Conservation (phyloP, 179 eudicot genomes). For the Silene vulgaris region DNA sequence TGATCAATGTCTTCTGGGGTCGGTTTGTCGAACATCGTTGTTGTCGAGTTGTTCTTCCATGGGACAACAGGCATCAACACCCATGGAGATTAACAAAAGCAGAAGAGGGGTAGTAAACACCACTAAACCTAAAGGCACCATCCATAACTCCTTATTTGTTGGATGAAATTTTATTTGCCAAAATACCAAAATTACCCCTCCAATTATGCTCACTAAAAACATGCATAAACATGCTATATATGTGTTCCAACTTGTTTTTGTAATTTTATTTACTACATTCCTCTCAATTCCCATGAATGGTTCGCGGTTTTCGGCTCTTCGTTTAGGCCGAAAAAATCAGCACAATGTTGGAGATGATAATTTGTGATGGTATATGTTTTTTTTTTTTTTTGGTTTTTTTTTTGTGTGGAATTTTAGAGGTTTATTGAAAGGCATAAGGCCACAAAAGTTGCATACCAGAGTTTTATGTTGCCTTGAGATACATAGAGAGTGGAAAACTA, state of each 20-base stretch:
- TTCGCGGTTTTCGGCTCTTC: not conserved
- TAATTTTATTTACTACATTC: not conserved
- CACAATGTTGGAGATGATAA: too few species aligned
- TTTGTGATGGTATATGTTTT: too few species aligned
- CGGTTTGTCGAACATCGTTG: not conserved
- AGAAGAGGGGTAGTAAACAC: constrained; percentile 54
- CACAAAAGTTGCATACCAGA: too few species aligned
- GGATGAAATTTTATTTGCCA: constrained; percentile 52
- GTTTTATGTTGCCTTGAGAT: too few species aligned
- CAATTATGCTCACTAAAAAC: constrained; percentile 38
- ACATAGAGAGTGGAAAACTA: not conserved
- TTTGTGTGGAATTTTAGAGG: too few species aligned
- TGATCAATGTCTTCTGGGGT: constrained; percentile 17
- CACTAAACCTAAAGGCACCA: constrained; percentile 69
- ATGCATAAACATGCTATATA: constrained; percentile 28
- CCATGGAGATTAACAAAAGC: constrained; percentile 35
- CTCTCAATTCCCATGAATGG: constrained; percentile 24
- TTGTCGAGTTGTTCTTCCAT: constrained; percentile 15
- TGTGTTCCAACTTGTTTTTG: constrained; percentile 20
- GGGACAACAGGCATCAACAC: constrained; percentile 34
- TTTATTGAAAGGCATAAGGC: too few species aligned
- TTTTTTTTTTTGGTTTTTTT: too few species aligned
- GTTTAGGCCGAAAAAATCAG: too few species aligned
- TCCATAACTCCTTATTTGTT: constrained; percentile 53
- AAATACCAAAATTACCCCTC: constrained; percentile 47